These are phyloP conservation scores for Stephania cephalantha DNA, from an alignment of 164 flowering plant species.

Conservation along the genomic window DNA sequence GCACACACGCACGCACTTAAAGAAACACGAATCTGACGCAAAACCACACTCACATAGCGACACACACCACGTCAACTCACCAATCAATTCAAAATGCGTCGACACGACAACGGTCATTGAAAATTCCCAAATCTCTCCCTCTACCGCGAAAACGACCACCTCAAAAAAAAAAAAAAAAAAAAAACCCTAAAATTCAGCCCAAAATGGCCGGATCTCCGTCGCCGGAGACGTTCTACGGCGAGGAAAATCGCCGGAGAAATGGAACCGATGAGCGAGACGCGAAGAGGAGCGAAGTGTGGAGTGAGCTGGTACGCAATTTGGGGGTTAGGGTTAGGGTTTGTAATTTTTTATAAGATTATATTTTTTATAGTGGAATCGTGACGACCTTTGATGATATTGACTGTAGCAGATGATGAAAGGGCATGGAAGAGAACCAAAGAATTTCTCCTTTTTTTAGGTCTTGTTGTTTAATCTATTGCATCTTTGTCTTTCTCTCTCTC, in stretches of 20 bases:
- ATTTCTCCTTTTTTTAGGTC: neutral
- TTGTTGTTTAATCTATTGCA: neutral
- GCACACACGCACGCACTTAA: no score
- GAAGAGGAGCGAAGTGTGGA: neutral
- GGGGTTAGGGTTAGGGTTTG: neutral
- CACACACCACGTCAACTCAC: neutral
- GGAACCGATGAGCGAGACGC: neutral
- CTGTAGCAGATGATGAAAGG: slow-evolving; percentile 29
- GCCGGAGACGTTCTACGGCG: neutral
- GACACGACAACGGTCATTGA: neutral
- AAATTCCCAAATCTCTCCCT: neutral
- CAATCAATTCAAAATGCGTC: neutral
- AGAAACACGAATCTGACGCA: neutral
- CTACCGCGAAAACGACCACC: neutral
- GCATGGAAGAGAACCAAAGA: neutral
- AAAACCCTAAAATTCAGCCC: neutral
- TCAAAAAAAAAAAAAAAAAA: no score
- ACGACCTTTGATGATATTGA: slow-evolving; percentile 16
- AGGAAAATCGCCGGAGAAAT: neutral
- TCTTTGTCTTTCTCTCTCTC: neutral
- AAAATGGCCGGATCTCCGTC: neutral
- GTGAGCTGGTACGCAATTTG: slow-evolving; percentile 1
- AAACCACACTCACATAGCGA: neutral
- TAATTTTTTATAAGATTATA: no score
- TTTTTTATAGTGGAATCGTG: neutral